A percentile compares a stretch with the other conserved stretches of the same genome.
Evolutionary conservation across 108 stramenopile genomes (phyloP).

Genomic region (Skeletonema costatum): DNA sequence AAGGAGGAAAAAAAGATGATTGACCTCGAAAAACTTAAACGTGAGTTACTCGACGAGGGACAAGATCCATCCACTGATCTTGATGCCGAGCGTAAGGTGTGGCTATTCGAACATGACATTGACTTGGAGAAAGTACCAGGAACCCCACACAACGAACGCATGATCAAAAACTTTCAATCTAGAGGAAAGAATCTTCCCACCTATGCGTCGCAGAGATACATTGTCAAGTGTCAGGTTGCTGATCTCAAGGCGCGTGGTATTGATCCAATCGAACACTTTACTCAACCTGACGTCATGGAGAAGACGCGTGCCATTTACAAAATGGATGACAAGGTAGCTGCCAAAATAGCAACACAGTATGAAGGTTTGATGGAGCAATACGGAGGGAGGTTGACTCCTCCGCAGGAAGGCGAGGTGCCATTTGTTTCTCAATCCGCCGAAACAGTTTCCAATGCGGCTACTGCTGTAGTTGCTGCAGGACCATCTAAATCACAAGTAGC

Average conservation of each 20-base stretch:
- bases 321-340: constrained; percentile 43
- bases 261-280: constrained; percentile 75
- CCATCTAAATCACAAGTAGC: constrained; percentile 22
- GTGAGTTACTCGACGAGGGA: constrained; percentile 66
- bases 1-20: constrained; percentile 26
- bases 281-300: constrained; percentile 26
- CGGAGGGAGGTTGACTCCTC: constrained; percentile 31
- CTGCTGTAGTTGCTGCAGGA: constrained; percentile 3
- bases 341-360: constrained; percentile 43
- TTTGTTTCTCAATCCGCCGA: constrained; percentile 17
- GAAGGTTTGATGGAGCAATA: constrained; percentile 39
- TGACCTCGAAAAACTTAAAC: constrained; percentile 57
- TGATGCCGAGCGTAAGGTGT: constrained; percentile 68
- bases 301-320: constrained; percentile 49
- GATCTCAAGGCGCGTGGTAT: constrained; percentile 71
- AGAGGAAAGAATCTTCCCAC: constrained; percentile 31
- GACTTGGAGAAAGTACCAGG: constrained; percentile 69
- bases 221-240: constrained; percentile 71
- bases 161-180: constrained; percentile 46
- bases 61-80: constrained; percentile 69
- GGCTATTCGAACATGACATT: constrained; percentile 60
- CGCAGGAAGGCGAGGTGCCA: constrained; percentile 40
- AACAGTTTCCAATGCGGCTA: neutral
- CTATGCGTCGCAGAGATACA: constrained; percentile 51
- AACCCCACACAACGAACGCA: constrained; percentile 63